Evolutionary conservation across 768 basidiomycete genomes (phyloP).

Genomic region (Leccinum subtestaceum): DNA sequence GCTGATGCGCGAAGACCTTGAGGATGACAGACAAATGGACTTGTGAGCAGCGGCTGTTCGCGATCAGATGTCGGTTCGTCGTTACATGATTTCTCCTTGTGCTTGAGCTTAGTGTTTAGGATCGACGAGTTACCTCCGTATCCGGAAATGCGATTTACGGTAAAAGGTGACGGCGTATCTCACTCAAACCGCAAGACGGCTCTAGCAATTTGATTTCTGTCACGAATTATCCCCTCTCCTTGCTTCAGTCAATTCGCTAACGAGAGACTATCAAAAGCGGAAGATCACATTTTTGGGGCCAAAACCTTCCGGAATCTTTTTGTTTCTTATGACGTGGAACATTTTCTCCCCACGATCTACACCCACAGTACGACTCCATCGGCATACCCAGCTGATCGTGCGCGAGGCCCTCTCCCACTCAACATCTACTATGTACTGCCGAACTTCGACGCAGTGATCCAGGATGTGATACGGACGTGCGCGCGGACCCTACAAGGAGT

Average conservation of each 20-base stretch:
- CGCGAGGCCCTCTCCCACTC: conserved; percentile 37
- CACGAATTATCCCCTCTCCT: conserved; percentile 1
- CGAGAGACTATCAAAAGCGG: conserved; percentile 7
- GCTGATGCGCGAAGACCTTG: too few species aligned
- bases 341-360: conserved; percentile 44
- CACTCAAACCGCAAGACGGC: neutral
- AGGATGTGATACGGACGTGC: conserved; percentile 37
- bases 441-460: conserved; percentile 14
- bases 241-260: conserved; percentile 13
- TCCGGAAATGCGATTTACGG: neutral
- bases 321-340: conserved; percentile 32
- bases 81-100: too few species aligned
- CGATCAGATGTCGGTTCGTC: too few species aligned
- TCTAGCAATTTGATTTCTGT: neutral
- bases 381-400: conserved; percentile 47
- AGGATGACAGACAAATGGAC: too few species aligned
- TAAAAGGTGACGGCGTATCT: conserved; percentile 1
- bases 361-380: conserved; percentile 34
- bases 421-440: conserved; percentile 38
- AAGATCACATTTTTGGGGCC: neutral
- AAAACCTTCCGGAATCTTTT: neutral
- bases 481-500: conserved; percentile 36
- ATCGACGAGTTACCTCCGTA: neutral
- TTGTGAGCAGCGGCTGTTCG: too few species aligned
- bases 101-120: too few species aligned